These are phyloP conservation scores for Apophysomyces trapeziformis DNA, from an alignment of 371 early-diverging fungal genomes.

Conservation along the genomic window DNA sequence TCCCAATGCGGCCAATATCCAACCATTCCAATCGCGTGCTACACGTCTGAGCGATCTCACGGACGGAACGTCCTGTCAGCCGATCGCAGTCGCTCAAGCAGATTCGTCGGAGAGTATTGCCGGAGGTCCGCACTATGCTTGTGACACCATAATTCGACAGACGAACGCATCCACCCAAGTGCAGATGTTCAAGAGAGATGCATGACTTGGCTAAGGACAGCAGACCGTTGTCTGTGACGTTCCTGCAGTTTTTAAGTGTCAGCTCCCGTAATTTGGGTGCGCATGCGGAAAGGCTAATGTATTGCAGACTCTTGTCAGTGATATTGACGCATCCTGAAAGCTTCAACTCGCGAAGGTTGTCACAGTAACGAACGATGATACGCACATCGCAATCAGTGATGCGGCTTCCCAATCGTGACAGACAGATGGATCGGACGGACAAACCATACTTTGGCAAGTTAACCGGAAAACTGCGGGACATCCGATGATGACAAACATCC, in stretches of 20 bases:
- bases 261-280: slow-evolving; percentile 29
- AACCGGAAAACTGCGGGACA: slow-evolving; percentile 28
- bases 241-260: slow-evolving; percentile 33
- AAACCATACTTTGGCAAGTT: slow-evolving; percentile 34
- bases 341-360: slow-evolving; percentile 19
- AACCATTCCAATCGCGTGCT: slow-evolving; percentile 28
- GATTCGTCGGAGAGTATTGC: slow-evolving; percentile 29
- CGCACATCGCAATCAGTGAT: slow-evolving; percentile 36
- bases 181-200: slow-evolving; percentile 18
- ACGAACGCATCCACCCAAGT: slow-evolving; percentile 29
- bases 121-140: slow-evolving; percentile 26
- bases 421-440: slow-evolving; percentile 28
- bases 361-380: slow-evolving; percentile 32
- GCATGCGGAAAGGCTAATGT: slow-evolving; percentile 20
- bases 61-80: slow-evolving; percentile 28
- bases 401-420: slow-evolving; percentile 22
- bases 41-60: slow-evolving; percentile 26
- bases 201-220: slow-evolving; percentile 22
- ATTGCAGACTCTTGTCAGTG: slow-evolving; percentile 27
- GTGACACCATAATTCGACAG: slow-evolving; percentile 31
- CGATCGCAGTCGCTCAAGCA: slow-evolving; percentile 33
- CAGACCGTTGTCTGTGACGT: slow-evolving; percentile 35
- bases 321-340: slow-evolving; percentile 26
- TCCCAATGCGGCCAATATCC: slow-evolving; percentile 29
- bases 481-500: slow-evolving; percentile 9